Evolutionary conservation across 2,329 filamentous ascomycete species (phyloP).

Genomic region (Rhexocercosporidium sp.): DNA sequence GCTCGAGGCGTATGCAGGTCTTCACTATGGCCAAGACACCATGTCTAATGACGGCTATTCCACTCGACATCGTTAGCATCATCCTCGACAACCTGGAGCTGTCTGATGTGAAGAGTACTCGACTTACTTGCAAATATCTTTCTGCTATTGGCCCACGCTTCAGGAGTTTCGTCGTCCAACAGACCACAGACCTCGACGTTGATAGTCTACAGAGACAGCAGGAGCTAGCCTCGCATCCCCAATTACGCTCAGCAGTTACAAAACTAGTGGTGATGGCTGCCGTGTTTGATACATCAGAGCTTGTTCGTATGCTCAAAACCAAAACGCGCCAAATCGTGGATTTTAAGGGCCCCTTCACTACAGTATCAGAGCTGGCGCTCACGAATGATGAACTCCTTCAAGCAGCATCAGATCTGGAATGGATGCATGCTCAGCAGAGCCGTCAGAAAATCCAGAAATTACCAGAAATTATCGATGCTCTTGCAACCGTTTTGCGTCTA

Average conservation of each 20-base stretch:
- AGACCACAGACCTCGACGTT: conserved; percentile 3
- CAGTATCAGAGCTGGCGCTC: neutral
- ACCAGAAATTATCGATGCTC: neutral
- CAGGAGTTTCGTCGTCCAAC: neutral
- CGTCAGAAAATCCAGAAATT: neutral
- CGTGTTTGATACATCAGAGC: neutral
- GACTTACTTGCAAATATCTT: neutral
- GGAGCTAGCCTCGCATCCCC: neutral
- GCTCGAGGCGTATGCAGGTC: neutral
- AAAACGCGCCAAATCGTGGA: neutral
- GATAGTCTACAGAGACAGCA: neutral
- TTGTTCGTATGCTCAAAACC: neutral
- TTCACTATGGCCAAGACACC: neutral
- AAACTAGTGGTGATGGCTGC: neutral
- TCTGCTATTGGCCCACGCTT: neutral
- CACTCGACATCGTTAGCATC: neutral
- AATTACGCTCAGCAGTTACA: neutral
- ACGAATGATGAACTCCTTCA: neutral
- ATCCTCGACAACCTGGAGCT: neutral
- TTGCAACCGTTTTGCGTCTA: neutral
- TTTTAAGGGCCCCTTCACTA: neutral
- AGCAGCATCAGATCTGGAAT: neutral
- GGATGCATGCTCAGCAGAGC: conserved; percentile 1
- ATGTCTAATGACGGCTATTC: neutral
- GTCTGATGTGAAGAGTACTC: neutral